These are phyloP conservation scores for Ustilago sp. DNA, from an alignment of 1,284 basidiomycete species.

Conservation along the genomic window DNA sequence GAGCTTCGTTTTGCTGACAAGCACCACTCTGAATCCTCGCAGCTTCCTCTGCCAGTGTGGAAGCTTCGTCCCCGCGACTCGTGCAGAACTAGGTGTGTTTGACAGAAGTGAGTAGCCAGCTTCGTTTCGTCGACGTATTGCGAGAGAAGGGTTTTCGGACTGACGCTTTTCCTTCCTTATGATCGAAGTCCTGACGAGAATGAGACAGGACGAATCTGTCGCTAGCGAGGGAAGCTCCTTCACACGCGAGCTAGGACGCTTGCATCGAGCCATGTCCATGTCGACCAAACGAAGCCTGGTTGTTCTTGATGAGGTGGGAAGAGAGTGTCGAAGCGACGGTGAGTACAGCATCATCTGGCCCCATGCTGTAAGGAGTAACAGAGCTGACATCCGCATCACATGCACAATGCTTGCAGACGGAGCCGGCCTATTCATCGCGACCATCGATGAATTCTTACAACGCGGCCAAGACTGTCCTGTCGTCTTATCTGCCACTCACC, in stretches of 20 bases:
- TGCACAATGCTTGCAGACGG: conserved; percentile 22
- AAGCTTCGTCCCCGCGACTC: conserved; percentile 38
- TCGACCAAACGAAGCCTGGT: conserved; percentile 43
- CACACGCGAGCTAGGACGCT: conserved; percentile 41
- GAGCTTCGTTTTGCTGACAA: background rate
- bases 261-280: conserved; percentile 37
- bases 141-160: background rate
- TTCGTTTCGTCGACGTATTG: too few relatives aligned
- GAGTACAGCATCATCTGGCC: background rate
- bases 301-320: conserved; percentile 49
- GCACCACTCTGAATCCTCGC: background rate
- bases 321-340: conserved; percentile 51
- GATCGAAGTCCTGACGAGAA: conserved; percentile 40
- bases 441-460: conserved; percentile 43
- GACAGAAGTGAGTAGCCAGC: conserved; percentile 35
- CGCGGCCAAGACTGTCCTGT: conserved; percentile 34
- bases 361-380: too few relatives aligned
- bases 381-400: background rate
- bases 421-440: conserved; percentile 45
- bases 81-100: conserved; percentile 47
- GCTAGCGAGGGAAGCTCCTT: conserved; percentile 50
- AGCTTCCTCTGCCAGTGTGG: conserved; percentile 46
- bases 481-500: conserved; percentile 46
- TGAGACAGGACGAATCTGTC: conserved; percentile 51
- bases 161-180: background rate